Percentiles rank a stretch among this genome's conserved stretches.
phyloP scores from a whole-genome alignment of 129 eudicot genomes.

The Chrysanthemum makinoi region DNA sequence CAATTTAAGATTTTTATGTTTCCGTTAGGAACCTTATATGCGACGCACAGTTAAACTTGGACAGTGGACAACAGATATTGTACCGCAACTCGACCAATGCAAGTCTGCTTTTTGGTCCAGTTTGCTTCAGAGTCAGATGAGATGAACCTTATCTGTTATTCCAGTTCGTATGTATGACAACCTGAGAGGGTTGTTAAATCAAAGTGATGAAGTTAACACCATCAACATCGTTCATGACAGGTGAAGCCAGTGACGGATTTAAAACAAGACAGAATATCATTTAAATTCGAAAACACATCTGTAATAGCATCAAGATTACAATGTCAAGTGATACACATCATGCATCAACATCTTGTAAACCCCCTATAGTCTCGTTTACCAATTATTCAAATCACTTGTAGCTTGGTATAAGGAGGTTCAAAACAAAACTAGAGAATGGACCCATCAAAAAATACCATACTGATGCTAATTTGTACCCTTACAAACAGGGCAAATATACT shows the following conservation, averaged over 20 bases:
- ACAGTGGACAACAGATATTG: background rate
- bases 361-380: conserved; percentile 20
- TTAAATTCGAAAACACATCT: conserved; percentile 9
- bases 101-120: background rate
- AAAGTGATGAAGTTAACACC: too few species aligned
- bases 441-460: conserved; percentile 26
- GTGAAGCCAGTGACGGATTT: background rate
- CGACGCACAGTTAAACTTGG: too few species aligned
- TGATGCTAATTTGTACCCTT: conserved; percentile 32
- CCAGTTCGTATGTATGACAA: too few species aligned
- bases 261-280: background rate
- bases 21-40: too few species aligned
- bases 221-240: too few species aligned
- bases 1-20: too few species aligned
- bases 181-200: too few species aligned
- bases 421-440: conserved; percentile 22
- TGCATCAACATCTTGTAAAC: conserved; percentile 12
- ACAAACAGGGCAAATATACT: conserved; percentile 16
- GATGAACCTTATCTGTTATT: too few species aligned
- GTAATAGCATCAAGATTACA: conserved; percentile 1
- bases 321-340: background rate
- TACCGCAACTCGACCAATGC: background rate
- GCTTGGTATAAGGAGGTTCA: conserved; percentile 26
- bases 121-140: too few species aligned
- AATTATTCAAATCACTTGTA: conserved; percentile 30